These are phyloP conservation scores for Nitzschia sp. DNA, from an alignment of 108 stramenopile genomes.

Conservation along the genomic window DNA sequence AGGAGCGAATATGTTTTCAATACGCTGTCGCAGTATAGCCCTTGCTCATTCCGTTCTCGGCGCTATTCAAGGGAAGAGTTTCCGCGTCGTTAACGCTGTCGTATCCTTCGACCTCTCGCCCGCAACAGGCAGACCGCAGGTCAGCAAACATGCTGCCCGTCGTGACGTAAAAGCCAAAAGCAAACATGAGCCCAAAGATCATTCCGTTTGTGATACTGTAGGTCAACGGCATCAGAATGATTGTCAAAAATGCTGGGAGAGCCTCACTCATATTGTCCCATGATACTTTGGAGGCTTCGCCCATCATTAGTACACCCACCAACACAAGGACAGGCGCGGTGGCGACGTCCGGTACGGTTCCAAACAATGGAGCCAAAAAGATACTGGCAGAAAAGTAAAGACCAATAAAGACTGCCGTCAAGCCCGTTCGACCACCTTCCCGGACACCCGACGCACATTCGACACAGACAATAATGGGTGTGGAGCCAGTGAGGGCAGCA, in stretches of 20 bases:
- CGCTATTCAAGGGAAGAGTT: background rate
- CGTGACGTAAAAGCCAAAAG: conserved; percentile 36
- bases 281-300: conserved; percentile 47
- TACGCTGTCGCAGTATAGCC: no score
- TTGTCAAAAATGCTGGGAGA: conserved; percentile 64
- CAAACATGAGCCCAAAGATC: conserved; percentile 42
- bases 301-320: conserved; percentile 65
- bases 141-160: conserved; percentile 19
- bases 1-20: no score
- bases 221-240: conserved; percentile 66
- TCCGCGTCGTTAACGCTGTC: background rate
- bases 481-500: conserved; percentile 45
- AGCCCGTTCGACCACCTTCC: conserved; percentile 66
- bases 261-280: conserved; percentile 56
- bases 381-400: conserved; percentile 47
- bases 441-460: conserved; percentile 61
- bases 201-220: conserved; percentile 70
- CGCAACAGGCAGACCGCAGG: background rate
- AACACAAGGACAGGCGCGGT: conserved; percentile 60
- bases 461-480: conserved; percentile 61
- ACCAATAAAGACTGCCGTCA: conserved; percentile 57
- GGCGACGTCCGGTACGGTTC: conserved; percentile 49
- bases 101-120: background rate
- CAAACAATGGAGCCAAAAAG: conserved; percentile 61
- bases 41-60: no score